Evolutionary conservation across 257 asterid genomes (phyloP).

Genomic region (Gentiana macrophylla): DNA sequence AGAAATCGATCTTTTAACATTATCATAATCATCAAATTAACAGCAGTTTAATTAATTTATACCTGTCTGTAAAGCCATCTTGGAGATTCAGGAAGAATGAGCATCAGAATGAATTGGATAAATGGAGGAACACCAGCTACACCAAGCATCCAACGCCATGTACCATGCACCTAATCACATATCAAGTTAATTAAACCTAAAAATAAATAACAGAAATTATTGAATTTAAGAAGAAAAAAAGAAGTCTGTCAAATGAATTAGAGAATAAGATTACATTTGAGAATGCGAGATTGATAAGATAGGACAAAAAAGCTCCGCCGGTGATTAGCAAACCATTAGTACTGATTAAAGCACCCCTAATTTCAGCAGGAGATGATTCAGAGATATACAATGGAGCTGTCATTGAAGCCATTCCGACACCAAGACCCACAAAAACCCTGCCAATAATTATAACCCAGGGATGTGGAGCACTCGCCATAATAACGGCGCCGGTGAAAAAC

Average conservation of each 20-base stretch:
- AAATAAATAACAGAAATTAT: not conserved
- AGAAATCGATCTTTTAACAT: not conserved
- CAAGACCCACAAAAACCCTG: conserved; percentile 33
- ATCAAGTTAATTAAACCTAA: too few species aligned
- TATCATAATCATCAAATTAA: too few species aligned
- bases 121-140: conserved; percentile 37
- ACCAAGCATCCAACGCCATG: conserved; percentile 59
- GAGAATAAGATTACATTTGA: conserved; percentile 22
- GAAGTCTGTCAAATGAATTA: not conserved
- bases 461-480: conserved; percentile 31
- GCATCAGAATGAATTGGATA: conserved; percentile 27
- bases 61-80: conserved; percentile 43
- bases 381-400: conserved; percentile 40
- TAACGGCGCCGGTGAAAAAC: conserved; percentile 31
- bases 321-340: conserved; percentile 38
- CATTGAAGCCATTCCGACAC: conserved; percentile 44
- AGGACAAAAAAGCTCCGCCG: conserved; percentile 39
- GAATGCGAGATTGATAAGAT: conserved; percentile 38
- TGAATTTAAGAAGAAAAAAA: not conserved
- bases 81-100: conserved; percentile 35
- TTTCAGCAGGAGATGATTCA: conserved; percentile 36
- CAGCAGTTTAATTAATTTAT: not conserved
- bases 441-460: conserved; percentile 25
- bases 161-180: conserved; percentile 28
- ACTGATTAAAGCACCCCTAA: conserved; percentile 43